A percentile compares a stretch with the other conserved stretches of the same genome.
These are phyloP conservation scores for Coix lacrymajobi DNA, from an alignment of 176 grass and related monocot genomes.

Conservation along the genomic window DNA sequence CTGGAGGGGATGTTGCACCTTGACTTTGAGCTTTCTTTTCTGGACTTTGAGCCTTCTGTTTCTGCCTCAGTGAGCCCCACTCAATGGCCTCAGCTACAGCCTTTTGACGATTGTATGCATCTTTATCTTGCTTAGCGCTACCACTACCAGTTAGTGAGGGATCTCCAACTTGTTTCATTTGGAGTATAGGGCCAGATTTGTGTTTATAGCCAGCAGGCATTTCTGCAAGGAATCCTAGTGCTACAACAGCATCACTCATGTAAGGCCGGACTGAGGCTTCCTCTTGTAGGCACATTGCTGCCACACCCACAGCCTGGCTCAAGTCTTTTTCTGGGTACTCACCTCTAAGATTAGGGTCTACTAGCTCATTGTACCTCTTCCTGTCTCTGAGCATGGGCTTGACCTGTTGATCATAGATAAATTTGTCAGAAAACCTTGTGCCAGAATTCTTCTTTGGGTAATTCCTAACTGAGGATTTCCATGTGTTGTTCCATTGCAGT, in stretches of 20 bases:
- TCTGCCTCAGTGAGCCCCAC: constrained; percentile 54
- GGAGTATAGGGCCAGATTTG: not conserved
- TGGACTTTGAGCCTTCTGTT: constrained; percentile 34
- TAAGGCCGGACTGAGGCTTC: constrained; percentile 59
- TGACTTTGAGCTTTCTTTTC: constrained; percentile 25
- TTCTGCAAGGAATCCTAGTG: constrained; percentile 55
- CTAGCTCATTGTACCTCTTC: constrained; percentile 52
- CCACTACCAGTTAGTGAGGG: not conserved
- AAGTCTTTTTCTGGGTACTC: constrained; percentile 61
- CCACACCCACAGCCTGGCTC: constrained; percentile 64
- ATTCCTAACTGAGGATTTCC: not conserved
- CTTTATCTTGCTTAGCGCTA: constrained; percentile 20
- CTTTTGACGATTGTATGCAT: constrained; percentile 28
- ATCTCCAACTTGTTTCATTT: constrained; percentile 22
- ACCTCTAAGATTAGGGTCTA: constrained; percentile 68
- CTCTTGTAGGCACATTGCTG: constrained; percentile 87
- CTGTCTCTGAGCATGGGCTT: constrained; percentile 67
- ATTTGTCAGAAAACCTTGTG: constrained; percentile 13
- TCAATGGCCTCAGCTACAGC: constrained; percentile 54
- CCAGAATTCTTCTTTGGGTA: not conserved
- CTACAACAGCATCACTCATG: constrained; percentile 71
- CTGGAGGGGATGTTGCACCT: constrained; percentile 4
- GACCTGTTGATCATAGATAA: constrained; percentile 46
- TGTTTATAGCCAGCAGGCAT: constrained; percentile 19
- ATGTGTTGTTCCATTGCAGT: constrained; percentile 1